Evolutionary conservation across 2,329 filamentous ascomycete genomes (phyloP), one percentile per base, ranked within the genome.

Genomic region (Elsinoe australis): DNA sequence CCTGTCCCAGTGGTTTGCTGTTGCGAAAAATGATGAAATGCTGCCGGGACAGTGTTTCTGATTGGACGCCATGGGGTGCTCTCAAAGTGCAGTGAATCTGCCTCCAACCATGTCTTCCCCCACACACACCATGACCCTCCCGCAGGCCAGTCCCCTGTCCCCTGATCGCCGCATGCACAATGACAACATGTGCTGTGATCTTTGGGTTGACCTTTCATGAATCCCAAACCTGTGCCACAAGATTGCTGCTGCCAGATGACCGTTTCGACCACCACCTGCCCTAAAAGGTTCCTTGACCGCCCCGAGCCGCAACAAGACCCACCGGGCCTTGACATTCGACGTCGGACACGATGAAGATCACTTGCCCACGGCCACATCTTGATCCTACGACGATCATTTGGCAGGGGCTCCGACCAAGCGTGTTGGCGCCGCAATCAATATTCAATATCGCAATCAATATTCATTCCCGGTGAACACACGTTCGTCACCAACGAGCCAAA

Each of bases 211-310:
- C 19, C n/a, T n/a, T 21, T 41, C 36, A 28, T 28, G 19, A 26
- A 41, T 41, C 21, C 36, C 36, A 41, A 21, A 41, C 36, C n/a
- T n/a, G n/a, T n/a, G 18, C 36, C 21, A 4, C 28, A 14, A 28
- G 10, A 41, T 24, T 41, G 36, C 26, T 41, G n/a, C n/a, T 41
- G 36, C 10, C 21, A 41, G 21, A 41, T 28, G n/a, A n/a, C n/a
- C n/a, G n/a, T n/a, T n/a, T n/a, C n/a, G n/a, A n/a, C 28, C 21
- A 26, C 36, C 36, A 41, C 36, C 36, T 41, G 36, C 36, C 36
- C 28, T 24, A 21, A 21, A 17, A 22, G 28, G 36, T 41, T 41
- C 22, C 36, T 41, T 41, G 26, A 22, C 36, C 36, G 36, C 36
- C 36, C 36, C 21, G 36, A 41, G 36, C 36, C 36, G 36, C 36